These are phyloP conservation scores for Phytophthora crassamura DNA, from an alignment of 352 stramenopile species.

Conservation along the genomic window DNA sequence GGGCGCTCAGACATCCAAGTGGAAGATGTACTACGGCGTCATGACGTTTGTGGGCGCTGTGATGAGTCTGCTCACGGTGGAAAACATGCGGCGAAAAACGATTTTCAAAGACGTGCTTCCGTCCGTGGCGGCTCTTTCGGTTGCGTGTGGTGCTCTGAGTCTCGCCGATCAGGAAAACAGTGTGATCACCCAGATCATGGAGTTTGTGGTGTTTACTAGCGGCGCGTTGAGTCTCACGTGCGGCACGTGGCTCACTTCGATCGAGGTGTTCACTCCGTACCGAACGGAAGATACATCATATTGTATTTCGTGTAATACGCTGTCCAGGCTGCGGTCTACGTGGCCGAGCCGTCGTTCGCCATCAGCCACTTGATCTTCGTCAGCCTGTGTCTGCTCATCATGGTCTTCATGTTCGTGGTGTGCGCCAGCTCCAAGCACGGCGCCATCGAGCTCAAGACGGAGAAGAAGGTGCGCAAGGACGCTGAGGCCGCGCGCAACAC, in stretches of 20 bases:
- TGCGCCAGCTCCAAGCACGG: too few relatives aligned
- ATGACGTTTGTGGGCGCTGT: conserved; percentile 81
- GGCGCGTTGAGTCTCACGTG: conserved; percentile 75
- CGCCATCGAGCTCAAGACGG: too few relatives aligned
- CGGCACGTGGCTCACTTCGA: conserved; percentile 81
- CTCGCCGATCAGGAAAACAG: too few relatives aligned
- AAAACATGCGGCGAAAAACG: too few relatives aligned
- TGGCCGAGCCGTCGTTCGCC: conserved; percentile 72
- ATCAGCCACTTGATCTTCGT: conserved; percentile 83
- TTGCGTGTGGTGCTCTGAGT: too few relatives aligned
- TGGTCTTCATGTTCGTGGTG: conserved; percentile 79
- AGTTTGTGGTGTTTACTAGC: too few relatives aligned
- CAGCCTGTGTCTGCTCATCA: conserved; percentile 69
- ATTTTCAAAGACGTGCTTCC: too few relatives aligned
- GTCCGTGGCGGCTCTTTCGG: too few relatives aligned
- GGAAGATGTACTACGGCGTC: conserved; percentile 80
- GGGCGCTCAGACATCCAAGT: conserved; percentile 75
- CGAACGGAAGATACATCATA: conserved; percentile 66
- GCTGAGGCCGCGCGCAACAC: too few relatives aligned
- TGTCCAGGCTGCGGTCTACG: conserved; percentile 70
- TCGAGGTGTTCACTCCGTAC: conserved; percentile 88
- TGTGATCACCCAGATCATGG: too few relatives aligned
- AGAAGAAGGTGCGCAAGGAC: too few relatives aligned
- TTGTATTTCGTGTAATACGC: conserved; percentile 86
- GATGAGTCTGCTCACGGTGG: too few relatives aligned